Conservation (phyloP, 2,329 filamentous ascomycete species). For the Talaromyces sp. region DNA sequence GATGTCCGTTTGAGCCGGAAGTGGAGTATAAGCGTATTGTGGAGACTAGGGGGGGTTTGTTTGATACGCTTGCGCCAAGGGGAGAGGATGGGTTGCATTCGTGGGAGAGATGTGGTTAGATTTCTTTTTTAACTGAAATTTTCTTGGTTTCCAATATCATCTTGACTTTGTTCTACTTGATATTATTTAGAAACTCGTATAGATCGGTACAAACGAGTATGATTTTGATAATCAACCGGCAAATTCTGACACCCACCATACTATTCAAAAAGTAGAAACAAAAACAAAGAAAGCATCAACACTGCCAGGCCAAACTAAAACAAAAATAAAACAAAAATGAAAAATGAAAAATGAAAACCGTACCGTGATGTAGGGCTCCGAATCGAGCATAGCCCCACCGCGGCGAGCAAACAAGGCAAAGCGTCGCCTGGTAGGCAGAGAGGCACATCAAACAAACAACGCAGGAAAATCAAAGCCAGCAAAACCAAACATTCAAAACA, state of each 20-base stretch:
- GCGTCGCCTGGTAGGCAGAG: not conserved
- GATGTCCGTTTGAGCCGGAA: not conserved
- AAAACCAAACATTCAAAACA: not conserved
- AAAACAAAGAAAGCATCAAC: too few relatives aligned
- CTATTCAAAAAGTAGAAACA: not conserved
- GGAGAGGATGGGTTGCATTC: conserved; percentile 3
- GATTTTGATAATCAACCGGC: not conserved
- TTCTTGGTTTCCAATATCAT: too few relatives aligned
- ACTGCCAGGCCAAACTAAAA: not conserved
- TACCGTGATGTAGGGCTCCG: not conserved
- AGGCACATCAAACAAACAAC: not conserved
- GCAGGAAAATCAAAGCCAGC: not conserved
- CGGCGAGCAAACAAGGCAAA: not conserved
- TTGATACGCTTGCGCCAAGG: not conserved
- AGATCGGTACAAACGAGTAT: too few relatives aligned
- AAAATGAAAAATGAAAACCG: not conserved
- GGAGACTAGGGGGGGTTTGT: not conserved
- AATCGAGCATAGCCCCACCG: not conserved
- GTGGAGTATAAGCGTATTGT: conserved; percentile 2
- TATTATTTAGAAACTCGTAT: too few relatives aligned
- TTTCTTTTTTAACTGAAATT: not conserved
- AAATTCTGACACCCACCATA: not conserved
- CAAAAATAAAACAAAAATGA: not conserved
- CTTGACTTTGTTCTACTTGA: too few relatives aligned
- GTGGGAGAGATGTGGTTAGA: not conserved